Evolutionary conservation across 805 yeast species (phyloP), one percentile per base, ranked within the genome.

Genomic region (Ogataea ganodermae): DNA sequence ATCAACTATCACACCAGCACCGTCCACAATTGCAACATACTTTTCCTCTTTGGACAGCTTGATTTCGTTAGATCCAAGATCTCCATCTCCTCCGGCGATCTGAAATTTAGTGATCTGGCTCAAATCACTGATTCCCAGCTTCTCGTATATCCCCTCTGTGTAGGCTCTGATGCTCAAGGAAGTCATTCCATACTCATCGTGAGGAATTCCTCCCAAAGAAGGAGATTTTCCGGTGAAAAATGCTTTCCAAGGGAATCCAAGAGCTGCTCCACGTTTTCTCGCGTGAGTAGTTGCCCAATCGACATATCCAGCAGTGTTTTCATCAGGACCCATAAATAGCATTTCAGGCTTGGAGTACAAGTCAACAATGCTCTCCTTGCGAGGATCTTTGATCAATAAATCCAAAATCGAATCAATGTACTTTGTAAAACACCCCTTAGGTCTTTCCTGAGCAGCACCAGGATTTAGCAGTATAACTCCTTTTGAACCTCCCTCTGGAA

Each of bases 51-150:
- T 75, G 1, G 97, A 89, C 50, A 92, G 77, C 57, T 89, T 75
- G 60, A 92, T 94, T 72, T 92, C 99, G 67, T 92, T 94, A 21
- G 96, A 87, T 24, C 99, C 99, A 57, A 92, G 76, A 70, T 92
- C 99, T 63, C 99, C 99, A 69, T 94, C 97, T 55, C 98, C 98
- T 38, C 99, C 99, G 71, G 98, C 99, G 46, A 97, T 94, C 74
- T 92, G 99, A 62, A 94, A 75, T 71, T 94, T 92, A 60, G 76
- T 77, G 50, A 92, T 78, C 32, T 71, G 68, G 21, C 74, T 63
- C 56, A 78, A 70, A 55, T 84, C 80, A 31, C 73, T 67, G 50
- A 92, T 74, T 16, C 78, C 72, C 49, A 85, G 76, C 66, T 89
- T 87, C 56, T 88, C 86, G 68, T 92, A 92, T 50, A 91, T 83